Base-by-base conservation (phyloP, 2,329 filamentous ascomycete species). In the Leptographium radiaticola region DNA sequence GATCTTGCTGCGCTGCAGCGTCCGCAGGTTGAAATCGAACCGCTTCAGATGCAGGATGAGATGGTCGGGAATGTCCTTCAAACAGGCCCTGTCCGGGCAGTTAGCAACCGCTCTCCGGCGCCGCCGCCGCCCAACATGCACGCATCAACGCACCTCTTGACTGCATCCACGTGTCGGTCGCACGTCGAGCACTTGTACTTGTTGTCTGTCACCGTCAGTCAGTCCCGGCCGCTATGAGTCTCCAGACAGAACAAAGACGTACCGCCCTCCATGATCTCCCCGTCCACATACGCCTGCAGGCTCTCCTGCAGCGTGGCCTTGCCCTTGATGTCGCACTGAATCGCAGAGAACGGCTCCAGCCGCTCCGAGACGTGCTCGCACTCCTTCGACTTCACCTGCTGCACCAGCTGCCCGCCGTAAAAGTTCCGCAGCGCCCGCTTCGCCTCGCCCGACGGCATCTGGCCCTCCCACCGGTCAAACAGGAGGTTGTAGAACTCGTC, bases 121-220 rank as follows among this genome's bases (percentile, higher is more conserved):
- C 12, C 6, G 12, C 11, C 25, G 18, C 11, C 11, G 25, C 42
- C 2, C 10, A 42, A 4, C 11, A 18, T 25, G 4, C 15, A 34
- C 6, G 9, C 16, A 31, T 25, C 6, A 8, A 8, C 65, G 61
- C 68, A 84, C 81, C 86, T 80, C 68, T 95, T 96, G 59, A 97
- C 88, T 20, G 93, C 93, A 67, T 96, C 86, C 16, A 98, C 93
- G 62, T 93, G 86, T 12, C 81, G 80, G 57, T 89, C 87, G 65
- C 93, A 98, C 6, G 81, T 86, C 34, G 89, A 90, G 69, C 93
- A 98, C 59, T 94, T 95, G 73, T 97, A 98, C 70, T 95, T 96
- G 72, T 98, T 97, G 62, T 95, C 89, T 84, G 60, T 8, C 33
- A 18, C 5, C 3, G 25, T 5, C 2, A 25, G 48, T 40, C 38